phyloP scores from a whole-genome alignment of 371 early-diverging fungal species.

The Rhizopus sp. region DNA sequence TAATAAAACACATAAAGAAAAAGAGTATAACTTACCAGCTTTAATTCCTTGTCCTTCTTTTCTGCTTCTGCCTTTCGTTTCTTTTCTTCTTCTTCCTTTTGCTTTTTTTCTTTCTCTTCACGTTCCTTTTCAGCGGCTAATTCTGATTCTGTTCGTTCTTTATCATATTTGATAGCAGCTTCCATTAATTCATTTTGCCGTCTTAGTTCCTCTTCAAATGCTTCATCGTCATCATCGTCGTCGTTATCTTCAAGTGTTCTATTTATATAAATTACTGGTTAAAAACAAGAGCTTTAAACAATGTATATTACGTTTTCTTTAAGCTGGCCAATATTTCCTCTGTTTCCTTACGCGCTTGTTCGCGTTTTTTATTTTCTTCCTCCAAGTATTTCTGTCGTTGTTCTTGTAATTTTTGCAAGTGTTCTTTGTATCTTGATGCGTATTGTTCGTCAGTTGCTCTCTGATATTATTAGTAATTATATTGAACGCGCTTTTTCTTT shows the following conservation, averaged over 20 bases:
- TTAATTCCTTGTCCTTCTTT: slow-evolving; percentile 22
- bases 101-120: slow-evolving; percentile 15
- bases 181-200: slow-evolving; percentile 12
- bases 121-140: slow-evolving; percentile 15
- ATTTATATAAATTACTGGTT: background rate
- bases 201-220: slow-evolving; percentile 18
- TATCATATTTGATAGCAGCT: slow-evolving; percentile 25
- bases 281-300: background rate
- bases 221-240: slow-evolving; percentile 10
- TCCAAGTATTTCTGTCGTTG: background rate
- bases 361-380: background rate
- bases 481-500: too few relatives aligned
- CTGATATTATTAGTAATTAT: background rate
- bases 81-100: slow-evolving; percentile 17
- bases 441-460: background rate
- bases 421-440: slow-evolving; percentile 1
- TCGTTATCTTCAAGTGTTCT: background rate
- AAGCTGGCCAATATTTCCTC: background rate
- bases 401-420: slow-evolving; percentile 6
- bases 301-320: background rate
- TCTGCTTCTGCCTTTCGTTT: slow-evolving; percentile 25
- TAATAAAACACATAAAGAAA: background rate
- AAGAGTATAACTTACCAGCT: background rate
- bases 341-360: slow-evolving; percentile 6
- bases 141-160: slow-evolving; percentile 14